A percentile compares a stretch with the other conserved stretches of the same genome.
phyloP scores from a whole-genome alignment of 2,329 filamentous ascomycete species.

The Simplicillium sp. region DNA sequence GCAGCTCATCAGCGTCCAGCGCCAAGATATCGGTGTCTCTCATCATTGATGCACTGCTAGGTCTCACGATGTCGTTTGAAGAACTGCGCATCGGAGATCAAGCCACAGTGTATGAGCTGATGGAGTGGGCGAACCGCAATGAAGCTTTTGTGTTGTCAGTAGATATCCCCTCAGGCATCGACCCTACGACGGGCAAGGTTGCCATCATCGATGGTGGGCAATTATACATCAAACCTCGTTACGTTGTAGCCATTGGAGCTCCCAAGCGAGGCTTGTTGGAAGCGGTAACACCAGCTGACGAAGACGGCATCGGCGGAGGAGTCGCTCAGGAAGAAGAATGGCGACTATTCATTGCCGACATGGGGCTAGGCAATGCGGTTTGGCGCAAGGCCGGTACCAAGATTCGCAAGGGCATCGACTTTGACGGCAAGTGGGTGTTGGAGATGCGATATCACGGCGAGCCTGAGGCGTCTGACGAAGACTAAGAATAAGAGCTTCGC shows the following conservation, averaged over 20 bases:
- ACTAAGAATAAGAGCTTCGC: too few species aligned
- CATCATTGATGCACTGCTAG: slow-evolving; percentile 82
- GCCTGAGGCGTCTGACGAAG: slow-evolving; percentile 16
- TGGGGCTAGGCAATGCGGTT: slow-evolving; percentile 72
- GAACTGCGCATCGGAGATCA: slow-evolving; percentile 77
- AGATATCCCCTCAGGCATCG: slow-evolving; percentile 85
- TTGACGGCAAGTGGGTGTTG: slow-evolving; percentile 79
- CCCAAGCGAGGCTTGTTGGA: slow-evolving; percentile 79
- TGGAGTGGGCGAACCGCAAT: slow-evolving; percentile 87
- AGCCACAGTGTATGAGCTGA: slow-evolving; percentile 76
- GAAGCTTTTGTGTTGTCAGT: slow-evolving; percentile 76
- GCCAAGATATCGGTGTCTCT: slow-evolving; percentile 59
- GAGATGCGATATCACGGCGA: slow-evolving; percentile 47
- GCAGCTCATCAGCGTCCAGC: slow-evolving; percentile 29
- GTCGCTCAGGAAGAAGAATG: slow-evolving; percentile 49
- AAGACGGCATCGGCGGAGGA: slow-evolving; percentile 23
- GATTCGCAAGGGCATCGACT: slow-evolving; percentile 76
- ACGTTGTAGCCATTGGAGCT: slow-evolving; percentile 76
- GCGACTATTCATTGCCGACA: slow-evolving; percentile 77
- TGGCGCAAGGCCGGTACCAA: slow-evolving; percentile 80
- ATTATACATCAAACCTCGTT: slow-evolving; percentile 72
- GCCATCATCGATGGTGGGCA: slow-evolving; percentile 63
- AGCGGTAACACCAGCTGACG: slow-evolving; percentile 50
- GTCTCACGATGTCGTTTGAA: slow-evolving; percentile 80
- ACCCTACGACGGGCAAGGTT: slow-evolving; percentile 63